phyloP scores from a whole-genome alignment of 257 asterid genomes.

The Solanum bulbocastanum region DNA sequence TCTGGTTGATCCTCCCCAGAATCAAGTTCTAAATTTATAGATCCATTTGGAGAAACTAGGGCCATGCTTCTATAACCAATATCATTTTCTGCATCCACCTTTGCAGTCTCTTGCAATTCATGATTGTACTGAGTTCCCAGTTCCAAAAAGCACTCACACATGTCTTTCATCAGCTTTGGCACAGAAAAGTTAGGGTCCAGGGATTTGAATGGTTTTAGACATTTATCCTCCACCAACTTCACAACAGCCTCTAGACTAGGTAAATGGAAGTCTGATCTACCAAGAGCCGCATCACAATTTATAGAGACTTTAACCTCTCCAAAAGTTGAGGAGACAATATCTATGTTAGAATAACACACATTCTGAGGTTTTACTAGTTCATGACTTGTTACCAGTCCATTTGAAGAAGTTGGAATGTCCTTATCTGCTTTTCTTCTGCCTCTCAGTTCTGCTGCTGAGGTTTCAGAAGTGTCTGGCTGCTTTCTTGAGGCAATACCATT shows the following conservation, averaged over 20 bases:
- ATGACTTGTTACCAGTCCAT: slow-evolving; percentile 17
- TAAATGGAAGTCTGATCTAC: slow-evolving; percentile 11
- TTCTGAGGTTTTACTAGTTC: background rate
- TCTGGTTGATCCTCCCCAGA: slow-evolving; percentile 11
- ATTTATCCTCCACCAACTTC: slow-evolving; percentile 22
- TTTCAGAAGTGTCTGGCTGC: slow-evolving; percentile 15
- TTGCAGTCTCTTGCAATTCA: background rate
- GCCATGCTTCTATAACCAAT: background rate
- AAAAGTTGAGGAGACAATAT: slow-evolving; percentile 17
- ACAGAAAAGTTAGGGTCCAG: slow-evolving; percentile 36
- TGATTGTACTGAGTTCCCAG: slow-evolving; percentile 27
- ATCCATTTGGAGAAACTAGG: slow-evolving; percentile 13
- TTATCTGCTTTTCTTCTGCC: slow-evolving; percentile 12
- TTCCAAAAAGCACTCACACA: slow-evolving; percentile 40
- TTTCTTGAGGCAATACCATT: slow-evolving; percentile 6
- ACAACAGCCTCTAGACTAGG: slow-evolving; percentile 20
- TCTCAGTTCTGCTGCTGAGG: slow-evolving; percentile 9
- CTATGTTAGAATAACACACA: background rate
- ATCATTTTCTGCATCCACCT: background rate
- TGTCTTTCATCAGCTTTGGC: slow-evolving; percentile 45
- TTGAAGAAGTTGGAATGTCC: slow-evolving; percentile 4
- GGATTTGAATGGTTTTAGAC: slow-evolving; percentile 27
- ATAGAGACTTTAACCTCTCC: slow-evolving; percentile 25
- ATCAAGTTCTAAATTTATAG: slow-evolving; percentile 16
- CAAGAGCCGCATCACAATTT: slow-evolving; percentile 5